Conservation (phyloP, 495 filamentous ascomycete genomes). For the Eremomyces bilateralis region DNA sequence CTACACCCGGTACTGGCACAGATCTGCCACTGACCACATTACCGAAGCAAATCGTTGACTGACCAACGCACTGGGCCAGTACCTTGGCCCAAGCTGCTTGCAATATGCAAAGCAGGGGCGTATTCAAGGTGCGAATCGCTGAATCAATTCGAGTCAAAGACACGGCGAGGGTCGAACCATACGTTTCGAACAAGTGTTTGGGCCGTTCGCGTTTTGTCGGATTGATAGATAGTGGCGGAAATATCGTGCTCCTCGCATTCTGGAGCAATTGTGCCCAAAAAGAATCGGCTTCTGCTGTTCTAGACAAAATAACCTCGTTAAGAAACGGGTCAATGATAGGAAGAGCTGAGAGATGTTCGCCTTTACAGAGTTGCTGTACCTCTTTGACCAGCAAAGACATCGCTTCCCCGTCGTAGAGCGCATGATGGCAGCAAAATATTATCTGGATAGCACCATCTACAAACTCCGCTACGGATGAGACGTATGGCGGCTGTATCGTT, state of each 20-base stretch:
- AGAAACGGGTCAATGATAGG: slow-evolving; percentile 29
- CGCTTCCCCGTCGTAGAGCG: slow-evolving; percentile 58
- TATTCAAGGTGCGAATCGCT: too few relatives aligned
- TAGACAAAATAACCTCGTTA: slow-evolving; percentile 21
- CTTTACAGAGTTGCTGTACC: slow-evolving; percentile 29
- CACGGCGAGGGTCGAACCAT: too few relatives aligned
- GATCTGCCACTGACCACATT: slow-evolving; percentile 57
- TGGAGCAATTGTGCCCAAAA: slow-evolving; percentile 43
- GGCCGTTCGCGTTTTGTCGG: slow-evolving; percentile 2
- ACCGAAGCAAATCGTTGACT: slow-evolving; percentile 56
- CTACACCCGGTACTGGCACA: slow-evolving; percentile 36
- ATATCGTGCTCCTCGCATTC: too few relatives aligned
- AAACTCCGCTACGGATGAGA: not conserved
- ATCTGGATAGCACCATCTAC: slow-evolving; percentile 1
- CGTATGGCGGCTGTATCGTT: not conserved
- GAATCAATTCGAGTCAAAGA: too few relatives aligned
- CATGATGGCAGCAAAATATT: slow-evolving; percentile 35
- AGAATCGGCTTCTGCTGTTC: slow-evolving; percentile 21
- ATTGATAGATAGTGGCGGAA: slow-evolving; percentile 22
- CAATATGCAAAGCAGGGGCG: slow-evolving; percentile 38
- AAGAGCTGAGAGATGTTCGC: slow-evolving; percentile 21
- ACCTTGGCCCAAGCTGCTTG: slow-evolving; percentile 48
- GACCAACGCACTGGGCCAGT: slow-evolving; percentile 27
- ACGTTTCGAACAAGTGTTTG: not conserved
- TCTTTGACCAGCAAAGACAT: slow-evolving; percentile 43